Evolutionary conservation across 2,329 filamentous ascomycete genomes (phyloP).

Genomic region (Xylaria sp.): DNA sequence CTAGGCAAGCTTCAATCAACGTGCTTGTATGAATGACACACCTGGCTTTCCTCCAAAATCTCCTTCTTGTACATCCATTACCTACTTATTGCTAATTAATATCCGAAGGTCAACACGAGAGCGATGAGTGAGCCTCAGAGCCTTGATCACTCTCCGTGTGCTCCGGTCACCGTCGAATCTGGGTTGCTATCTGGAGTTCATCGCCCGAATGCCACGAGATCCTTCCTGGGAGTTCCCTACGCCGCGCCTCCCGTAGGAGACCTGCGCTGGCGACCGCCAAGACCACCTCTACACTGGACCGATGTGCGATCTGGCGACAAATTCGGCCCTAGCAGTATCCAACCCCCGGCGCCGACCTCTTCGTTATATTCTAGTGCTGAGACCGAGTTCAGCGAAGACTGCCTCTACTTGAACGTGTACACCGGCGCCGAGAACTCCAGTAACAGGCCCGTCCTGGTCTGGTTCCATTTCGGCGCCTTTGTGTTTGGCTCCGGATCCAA

Average conservation of each 20-base stretch:
- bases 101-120: background rate
- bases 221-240: conserved; percentile 29
- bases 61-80: background rate
- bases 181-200: conserved; percentile 26
- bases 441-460: conserved; percentile 29
- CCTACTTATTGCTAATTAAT: background rate
- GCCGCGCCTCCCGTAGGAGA: conserved; percentile 28
- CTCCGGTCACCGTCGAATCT: conserved; percentile 19
- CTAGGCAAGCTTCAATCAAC: background rate
- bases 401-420: conserved; percentile 31
- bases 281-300: conserved; percentile 16
- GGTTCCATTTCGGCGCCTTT: conserved; percentile 35
- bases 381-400: conserved; percentile 30
- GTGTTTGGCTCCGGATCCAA: conserved; percentile 29
- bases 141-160: background rate
- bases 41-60: background rate
- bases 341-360: conserved; percentile 7
- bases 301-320: conserved; percentile 21
- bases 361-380: conserved; percentile 20
- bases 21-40: background rate
- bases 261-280: conserved; percentile 28
- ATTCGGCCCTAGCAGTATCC: conserved; percentile 8
- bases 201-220: conserved; percentile 17
- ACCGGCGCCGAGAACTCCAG: conserved; percentile 21
- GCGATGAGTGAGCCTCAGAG: background rate